phyloP scores from a whole-genome alignment of 768 basidiomycete genomes.

The Suillus tomentosus region DNA sequence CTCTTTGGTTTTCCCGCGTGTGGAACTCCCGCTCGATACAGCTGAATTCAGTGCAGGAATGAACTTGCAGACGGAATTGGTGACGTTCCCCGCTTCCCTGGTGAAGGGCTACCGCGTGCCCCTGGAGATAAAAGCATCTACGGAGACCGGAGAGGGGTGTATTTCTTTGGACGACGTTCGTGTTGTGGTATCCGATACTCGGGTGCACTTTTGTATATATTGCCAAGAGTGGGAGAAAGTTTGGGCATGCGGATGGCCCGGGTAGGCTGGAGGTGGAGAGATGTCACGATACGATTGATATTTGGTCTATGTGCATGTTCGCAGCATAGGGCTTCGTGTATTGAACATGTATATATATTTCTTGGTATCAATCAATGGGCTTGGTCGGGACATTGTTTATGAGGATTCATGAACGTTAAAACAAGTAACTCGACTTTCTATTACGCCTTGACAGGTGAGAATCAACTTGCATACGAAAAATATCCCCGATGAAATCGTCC shows the following conservation, averaged over 20 bases:
- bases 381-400: neutral
- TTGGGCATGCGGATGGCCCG: neutral
- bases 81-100: neutral
- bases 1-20: neutral
- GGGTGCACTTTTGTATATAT: neutral
- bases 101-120: neutral
- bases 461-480: too few relatives aligned
- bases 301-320: neutral
- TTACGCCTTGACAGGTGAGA: neutral
- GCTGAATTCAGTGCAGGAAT: neutral
- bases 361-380: neutral
- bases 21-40: neutral
- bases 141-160: neutral
- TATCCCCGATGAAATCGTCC: too few relatives aligned
- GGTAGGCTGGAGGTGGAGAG: neutral
- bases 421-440: neutral
- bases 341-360: neutral
- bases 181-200: neutral
- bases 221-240: neutral
- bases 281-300: neutral
- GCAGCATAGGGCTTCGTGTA: neutral
- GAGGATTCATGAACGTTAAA: neutral
- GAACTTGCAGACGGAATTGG: neutral
- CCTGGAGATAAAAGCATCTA: neutral
- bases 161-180: neutral